Evolutionary conservation across 148 eudicot species (phyloP).

Genomic region (Spergularia marina): DNA sequence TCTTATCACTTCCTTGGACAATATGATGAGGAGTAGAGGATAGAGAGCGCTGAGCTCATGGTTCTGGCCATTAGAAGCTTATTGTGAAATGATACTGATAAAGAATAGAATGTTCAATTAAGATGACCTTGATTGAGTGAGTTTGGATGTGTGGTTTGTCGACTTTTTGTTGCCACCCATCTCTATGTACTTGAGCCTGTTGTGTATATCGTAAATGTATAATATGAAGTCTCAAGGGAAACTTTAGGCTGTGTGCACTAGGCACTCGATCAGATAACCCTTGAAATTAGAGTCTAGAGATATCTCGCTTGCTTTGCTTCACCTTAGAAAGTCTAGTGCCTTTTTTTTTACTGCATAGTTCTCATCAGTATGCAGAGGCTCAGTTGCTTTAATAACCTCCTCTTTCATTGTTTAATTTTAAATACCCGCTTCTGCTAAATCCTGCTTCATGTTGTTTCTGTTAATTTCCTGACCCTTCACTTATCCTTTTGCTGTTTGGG

Average conservation of each 20-base stretch:
- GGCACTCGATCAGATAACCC: background rate
- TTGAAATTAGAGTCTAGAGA: too few species aligned
- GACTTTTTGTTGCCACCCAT: background rate
- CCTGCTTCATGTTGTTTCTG: background rate
- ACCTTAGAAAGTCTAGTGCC: too few species aligned
- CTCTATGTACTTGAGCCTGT: background rate
- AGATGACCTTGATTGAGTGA: background rate
- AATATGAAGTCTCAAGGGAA: background rate
- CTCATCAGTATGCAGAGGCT: background rate
- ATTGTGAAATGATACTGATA: background rate
- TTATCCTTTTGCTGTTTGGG: background rate
- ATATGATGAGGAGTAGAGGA: background rate
- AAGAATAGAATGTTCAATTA: background rate
- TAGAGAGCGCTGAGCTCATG: background rate
- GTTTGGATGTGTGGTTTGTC: background rate
- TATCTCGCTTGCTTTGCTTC: background rate
- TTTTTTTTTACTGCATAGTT: background rate
- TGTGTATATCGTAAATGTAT: background rate
- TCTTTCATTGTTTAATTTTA: background rate
- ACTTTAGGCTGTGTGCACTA: background rate
- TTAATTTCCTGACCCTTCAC: too few species aligned
- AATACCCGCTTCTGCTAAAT: background rate
- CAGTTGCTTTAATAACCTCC: background rate
- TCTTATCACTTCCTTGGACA: background rate
- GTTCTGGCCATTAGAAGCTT: background rate